A percentile compares a stretch with the other conserved stretches of the same genome.
Conservation (phyloP, 495 filamentous ascomycete genomes). For the Penicillium silybi region DNA sequence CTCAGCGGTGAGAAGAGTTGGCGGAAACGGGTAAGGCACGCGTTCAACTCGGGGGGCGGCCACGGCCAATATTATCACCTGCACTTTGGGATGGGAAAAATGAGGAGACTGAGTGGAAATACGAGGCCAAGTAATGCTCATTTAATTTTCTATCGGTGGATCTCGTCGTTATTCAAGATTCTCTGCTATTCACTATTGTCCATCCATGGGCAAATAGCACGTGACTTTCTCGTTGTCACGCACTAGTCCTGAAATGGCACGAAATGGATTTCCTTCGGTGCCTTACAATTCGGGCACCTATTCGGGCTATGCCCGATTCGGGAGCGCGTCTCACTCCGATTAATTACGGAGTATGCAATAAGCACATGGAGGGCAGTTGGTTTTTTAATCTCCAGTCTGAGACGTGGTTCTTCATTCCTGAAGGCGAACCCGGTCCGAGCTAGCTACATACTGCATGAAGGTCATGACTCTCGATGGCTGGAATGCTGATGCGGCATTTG, state of each 20-base stretch:
- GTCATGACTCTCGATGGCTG: constrained; percentile 11
- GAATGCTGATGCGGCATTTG: constrained; percentile 41
- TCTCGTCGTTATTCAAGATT: background rate
- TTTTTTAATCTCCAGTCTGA: background rate
- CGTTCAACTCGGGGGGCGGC: constrained; percentile 9
- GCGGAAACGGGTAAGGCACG: background rate
- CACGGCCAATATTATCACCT: background rate
- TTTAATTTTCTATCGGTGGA: background rate
- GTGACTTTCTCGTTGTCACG: background rate
- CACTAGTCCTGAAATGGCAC: background rate
- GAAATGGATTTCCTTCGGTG: background rate
- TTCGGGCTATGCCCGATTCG: background rate
- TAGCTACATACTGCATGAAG: constrained; percentile 14
- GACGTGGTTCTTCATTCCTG: constrained; percentile 1
- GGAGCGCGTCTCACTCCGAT: background rate
- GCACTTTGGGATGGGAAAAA: background rate
- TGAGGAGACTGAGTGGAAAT: too few species aligned
- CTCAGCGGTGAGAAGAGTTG: constrained; percentile 28
- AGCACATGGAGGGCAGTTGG: constrained; percentile 6
- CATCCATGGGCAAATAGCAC: background rate
- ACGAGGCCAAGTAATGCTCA: background rate
- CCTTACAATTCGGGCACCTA: background rate
- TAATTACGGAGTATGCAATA: background rate
- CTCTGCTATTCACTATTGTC: background rate
- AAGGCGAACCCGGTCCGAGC: background rate